phyloP scores from a whole-genome alignment of 805 yeast genomes.

The Lachancea lanzarotensis region DNA sequence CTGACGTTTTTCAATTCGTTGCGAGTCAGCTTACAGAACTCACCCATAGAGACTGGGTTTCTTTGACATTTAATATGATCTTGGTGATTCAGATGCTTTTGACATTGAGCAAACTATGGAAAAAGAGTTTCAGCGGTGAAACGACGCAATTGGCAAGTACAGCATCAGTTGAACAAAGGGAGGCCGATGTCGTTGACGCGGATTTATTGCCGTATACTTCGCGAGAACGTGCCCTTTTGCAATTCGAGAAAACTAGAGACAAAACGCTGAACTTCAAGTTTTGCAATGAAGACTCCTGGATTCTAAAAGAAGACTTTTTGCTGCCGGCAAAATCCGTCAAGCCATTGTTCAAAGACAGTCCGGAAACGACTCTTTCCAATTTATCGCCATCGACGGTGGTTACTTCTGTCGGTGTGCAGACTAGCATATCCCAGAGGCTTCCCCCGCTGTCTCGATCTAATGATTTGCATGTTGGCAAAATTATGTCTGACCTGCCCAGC shows the following conservation, averaged over 20 bases:
- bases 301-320: background rate
- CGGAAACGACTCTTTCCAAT: background rate
- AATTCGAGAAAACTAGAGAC: slow-evolving; percentile 18
- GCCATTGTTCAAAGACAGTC: background rate
- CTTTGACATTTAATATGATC: background rate
- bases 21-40: background rate
- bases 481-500: background rate
- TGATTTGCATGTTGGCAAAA: background rate
- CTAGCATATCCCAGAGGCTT: background rate
- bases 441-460: background rate
- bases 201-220: background rate
- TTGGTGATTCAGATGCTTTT: background rate
- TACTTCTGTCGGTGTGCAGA: background rate
- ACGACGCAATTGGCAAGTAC: background rate
- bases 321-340: background rate
- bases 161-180: background rate
- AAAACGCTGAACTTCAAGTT: slow-evolving; percentile 13
- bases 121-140: background rate
- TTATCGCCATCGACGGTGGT: background rate
- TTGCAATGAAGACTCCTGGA: slow-evolving; percentile 1
- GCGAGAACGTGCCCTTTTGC: slow-evolving; percentile 21
- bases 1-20: slow-evolving; percentile 5
- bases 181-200: background rate
- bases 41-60: background rate
- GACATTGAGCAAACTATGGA: background rate